Percentiles rank a stretch among this genome's conserved stretches.
Evolutionary conservation across 1,284 basidiomycete genomes (phyloP).

Genomic region (Cutaneotrichosporon arboriforme): DNA sequence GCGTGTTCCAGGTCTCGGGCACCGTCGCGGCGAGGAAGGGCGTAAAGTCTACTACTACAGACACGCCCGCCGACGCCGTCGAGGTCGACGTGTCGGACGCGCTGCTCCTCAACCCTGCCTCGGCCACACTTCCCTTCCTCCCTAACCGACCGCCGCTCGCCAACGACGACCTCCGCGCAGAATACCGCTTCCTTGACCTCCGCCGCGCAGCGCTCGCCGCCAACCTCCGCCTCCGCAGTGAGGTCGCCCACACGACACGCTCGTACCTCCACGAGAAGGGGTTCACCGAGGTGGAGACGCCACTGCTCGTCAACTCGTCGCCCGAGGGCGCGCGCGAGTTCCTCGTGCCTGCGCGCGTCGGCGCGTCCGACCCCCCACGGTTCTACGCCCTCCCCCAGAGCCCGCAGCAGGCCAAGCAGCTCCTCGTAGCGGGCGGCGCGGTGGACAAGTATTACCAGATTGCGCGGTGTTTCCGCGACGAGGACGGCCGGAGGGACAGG

Average conservation of each 20-base stretch:
- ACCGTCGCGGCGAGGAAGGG: constrained; percentile 60
- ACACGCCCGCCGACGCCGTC: constrained; percentile 58
- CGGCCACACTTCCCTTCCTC: constrained; percentile 65
- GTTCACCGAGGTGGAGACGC: constrained; percentile 90
- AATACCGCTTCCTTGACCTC: constrained; percentile 82
- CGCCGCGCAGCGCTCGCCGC: constrained; percentile 65
- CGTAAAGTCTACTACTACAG: constrained; percentile 36
- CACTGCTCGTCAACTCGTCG: constrained; percentile 82
- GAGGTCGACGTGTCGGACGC: constrained; percentile 71
- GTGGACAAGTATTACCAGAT: constrained; percentile 88
- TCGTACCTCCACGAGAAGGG: constrained; percentile 66
- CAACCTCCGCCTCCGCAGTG: constrained; percentile 73
- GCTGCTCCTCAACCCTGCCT: constrained; percentile 72
- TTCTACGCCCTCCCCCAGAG: constrained; percentile 93
- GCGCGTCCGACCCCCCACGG: constrained; percentile 47
- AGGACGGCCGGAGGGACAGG: constrained; percentile 86
- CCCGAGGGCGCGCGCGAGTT: constrained; percentile 94
- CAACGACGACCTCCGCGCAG: constrained; percentile 76
- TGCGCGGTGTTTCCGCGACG: constrained; percentile 90
- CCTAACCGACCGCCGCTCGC: constrained; percentile 72
- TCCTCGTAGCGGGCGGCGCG: constrained; percentile 84
- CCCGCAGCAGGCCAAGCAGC: constrained; percentile 92
- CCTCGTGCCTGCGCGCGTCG: constrained; percentile 76
- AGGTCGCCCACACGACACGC: constrained; percentile 71
- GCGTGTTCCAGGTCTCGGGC: constrained; percentile 67